phyloP scores from a whole-genome alignment of 257 asterid genomes.

The Primulina huaijiensis region DNA sequence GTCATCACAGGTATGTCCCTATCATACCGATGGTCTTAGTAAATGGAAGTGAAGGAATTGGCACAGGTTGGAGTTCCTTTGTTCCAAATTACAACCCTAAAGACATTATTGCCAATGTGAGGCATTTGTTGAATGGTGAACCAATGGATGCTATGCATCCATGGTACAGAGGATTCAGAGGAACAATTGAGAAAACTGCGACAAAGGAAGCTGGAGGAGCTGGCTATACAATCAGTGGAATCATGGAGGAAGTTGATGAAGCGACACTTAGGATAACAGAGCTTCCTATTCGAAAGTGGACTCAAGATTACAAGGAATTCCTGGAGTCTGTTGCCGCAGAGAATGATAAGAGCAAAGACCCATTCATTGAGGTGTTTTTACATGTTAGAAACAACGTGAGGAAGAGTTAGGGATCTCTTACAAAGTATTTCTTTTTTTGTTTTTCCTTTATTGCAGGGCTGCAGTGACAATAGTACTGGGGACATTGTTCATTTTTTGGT shows the following conservation, averaged over 20 bases:
- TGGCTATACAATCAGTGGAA: conserved; percentile 68
- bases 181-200: conserved; percentile 64
- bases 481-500: conserved; percentile 64
- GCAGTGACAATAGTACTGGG: conserved; percentile 63
- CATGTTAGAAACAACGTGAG: neutral
- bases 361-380: conserved; percentile 65
- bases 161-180: conserved; percentile 89
- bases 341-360: conserved; percentile 71
- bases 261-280: conserved; percentile 65
- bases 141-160: conserved; percentile 81
- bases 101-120: conserved; percentile 73
- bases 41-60: conserved; percentile 99
- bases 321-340: conserved; percentile 68
- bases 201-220: conserved; percentile 64
- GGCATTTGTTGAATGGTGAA: conserved; percentile 68
- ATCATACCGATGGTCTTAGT: conserved; percentile 85
- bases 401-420: conserved; percentile 14
- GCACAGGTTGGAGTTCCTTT: conserved; percentile 95
- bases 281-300: conserved; percentile 91
- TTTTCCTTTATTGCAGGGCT: conserved; percentile 40
- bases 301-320: conserved; percentile 89
- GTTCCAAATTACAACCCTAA: conserved; percentile 87
- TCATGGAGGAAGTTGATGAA: conserved; percentile 70
- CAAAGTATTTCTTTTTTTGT: neutral
- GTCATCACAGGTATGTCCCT: conserved; percentile 67